A percentile compares a stretch with the other conserved stretches of the same genome.
Conservation (phyloP, 768 basidiomycete species). For the Pilatotrama ljubarskyi region DNA sequence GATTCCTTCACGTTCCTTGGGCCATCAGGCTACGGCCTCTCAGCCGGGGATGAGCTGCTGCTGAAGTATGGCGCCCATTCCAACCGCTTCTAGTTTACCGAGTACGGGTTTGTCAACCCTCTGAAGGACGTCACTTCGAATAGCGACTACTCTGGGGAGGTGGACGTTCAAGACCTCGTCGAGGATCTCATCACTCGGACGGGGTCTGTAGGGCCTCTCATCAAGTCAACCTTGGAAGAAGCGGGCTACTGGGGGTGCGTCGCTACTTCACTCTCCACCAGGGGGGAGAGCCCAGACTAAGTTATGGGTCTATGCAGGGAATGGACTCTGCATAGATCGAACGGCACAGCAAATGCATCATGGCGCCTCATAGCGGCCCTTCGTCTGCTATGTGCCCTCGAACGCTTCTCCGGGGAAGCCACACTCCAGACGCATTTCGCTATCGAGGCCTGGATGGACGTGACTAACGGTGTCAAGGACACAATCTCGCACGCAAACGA, state of each 20-base stretch:
- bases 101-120: conserved; percentile 83
- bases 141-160: conserved; percentile 47
- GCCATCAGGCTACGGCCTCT: conserved; percentile 36
- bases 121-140: conserved; percentile 30
- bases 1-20: conserved; percentile 51
- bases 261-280: neutral
- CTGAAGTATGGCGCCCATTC: conserved; percentile 81
- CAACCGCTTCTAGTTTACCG: conserved; percentile 76
- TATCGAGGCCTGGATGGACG: conserved; percentile 54
- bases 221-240: conserved; percentile 53
- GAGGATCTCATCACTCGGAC: conserved; percentile 49
- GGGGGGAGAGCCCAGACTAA: neutral
- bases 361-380: conserved; percentile 76
- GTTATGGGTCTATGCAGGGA: conserved; percentile 48
- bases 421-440: conserved; percentile 27
- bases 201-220: conserved; percentile 43
- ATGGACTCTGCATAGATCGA: conserved; percentile 72
- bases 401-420: conserved; percentile 26
- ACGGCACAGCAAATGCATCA: conserved; percentile 70
- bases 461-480: conserved; percentile 35
- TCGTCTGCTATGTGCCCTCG: conserved; percentile 58
- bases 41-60: conserved; percentile 63
- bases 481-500: conserved; percentile 33
- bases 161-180: conserved; percentile 59
- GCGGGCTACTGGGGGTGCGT: conserved; percentile 86